Evolutionary conservation across 257 asterid genomes (phyloP).

Genomic region (Jacaranda copaia): DNA sequence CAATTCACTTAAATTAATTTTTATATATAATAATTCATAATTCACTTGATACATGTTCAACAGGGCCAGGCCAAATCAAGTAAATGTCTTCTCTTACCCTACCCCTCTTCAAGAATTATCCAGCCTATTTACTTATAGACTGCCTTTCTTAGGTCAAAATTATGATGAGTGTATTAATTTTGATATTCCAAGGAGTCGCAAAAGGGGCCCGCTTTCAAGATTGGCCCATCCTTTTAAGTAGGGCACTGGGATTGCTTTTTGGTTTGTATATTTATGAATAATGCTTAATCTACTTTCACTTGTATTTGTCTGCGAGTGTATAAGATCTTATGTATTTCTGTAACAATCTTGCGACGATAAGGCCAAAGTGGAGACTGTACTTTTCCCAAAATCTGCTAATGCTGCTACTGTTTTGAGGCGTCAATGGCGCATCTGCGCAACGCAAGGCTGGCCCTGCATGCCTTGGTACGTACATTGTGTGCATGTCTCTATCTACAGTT

Average conservation of each 20-base stretch:
- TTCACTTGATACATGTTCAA: too few species aligned
- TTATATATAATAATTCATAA: too few species aligned
- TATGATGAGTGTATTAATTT: not conserved
- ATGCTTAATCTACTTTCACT: constrained; percentile 15
- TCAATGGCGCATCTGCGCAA: too few species aligned
- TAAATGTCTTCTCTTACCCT: not conserved
- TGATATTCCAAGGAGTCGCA: not conserved
- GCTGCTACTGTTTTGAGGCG: too few species aligned
- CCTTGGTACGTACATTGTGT: too few species aligned
- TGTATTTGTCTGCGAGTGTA: constrained; percentile 4
- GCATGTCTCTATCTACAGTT: too few species aligned
- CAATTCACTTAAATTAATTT: too few species aligned
- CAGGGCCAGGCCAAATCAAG: too few species aligned
- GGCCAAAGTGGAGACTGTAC: not conserved
- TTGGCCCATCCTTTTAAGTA: constrained; percentile 26
- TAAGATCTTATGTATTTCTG: not conserved
- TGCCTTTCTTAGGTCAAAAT: constrained; percentile 13
- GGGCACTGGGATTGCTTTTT: constrained; percentile 28
- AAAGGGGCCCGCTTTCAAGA: constrained; percentile 4
- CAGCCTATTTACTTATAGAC: not conserved
- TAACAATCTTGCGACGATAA: not conserved
- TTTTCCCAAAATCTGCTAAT: not conserved
- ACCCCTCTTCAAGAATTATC: not conserved
- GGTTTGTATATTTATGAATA: constrained; percentile 2
- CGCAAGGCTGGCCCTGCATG: too few species aligned